A percentile compares a stretch with the other conserved stretches of the same genome.
Evolutionary conservation across 1,284 basidiomycete species (phyloP).

Genomic region (Coriolopsis trogii): DNA sequence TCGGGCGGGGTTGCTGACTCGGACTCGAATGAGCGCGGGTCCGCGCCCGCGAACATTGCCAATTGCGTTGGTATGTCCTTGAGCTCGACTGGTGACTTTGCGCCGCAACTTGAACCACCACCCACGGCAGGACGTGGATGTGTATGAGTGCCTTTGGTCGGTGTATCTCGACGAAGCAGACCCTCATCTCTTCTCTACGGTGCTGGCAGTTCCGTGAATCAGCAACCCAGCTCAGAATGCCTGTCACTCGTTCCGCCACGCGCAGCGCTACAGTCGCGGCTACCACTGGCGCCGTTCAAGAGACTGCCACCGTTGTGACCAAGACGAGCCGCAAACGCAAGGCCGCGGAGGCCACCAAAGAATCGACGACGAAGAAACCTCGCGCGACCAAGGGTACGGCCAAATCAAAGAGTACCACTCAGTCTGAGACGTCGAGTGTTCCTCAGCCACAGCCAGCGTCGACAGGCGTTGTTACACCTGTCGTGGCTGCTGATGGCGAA

Average conservation of each 20-base stretch:
- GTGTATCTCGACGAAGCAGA: background rate
- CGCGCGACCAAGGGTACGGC: conserved; percentile 6
- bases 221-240: too few species aligned
- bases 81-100: background rate
- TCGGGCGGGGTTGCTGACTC: background rate
- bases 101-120: background rate
- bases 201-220: too few species aligned
- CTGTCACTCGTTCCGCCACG: conserved; percentile 45
- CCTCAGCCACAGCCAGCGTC: too few species aligned
- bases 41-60: background rate
- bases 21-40: background rate
- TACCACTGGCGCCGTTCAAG: background rate
- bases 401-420: conserved; percentile 1
- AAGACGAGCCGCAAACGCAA: conserved; percentile 27
- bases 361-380: conserved; percentile 18
- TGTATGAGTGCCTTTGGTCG: background rate
- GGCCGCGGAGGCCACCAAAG: conserved; percentile 7
- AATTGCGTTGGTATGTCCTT: background rate
- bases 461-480: conserved; percentile 1
- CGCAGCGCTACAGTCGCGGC: conserved; percentile 10
- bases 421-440: background rate
- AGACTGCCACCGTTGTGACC: background rate
- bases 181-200: too few species aligned
- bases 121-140: too few species aligned
- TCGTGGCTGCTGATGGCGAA: conserved; percentile 13